Base-by-base conservation (phyloP, 495 filamentous ascomycete species). In the Talaromyces nanjingensis region DNA sequence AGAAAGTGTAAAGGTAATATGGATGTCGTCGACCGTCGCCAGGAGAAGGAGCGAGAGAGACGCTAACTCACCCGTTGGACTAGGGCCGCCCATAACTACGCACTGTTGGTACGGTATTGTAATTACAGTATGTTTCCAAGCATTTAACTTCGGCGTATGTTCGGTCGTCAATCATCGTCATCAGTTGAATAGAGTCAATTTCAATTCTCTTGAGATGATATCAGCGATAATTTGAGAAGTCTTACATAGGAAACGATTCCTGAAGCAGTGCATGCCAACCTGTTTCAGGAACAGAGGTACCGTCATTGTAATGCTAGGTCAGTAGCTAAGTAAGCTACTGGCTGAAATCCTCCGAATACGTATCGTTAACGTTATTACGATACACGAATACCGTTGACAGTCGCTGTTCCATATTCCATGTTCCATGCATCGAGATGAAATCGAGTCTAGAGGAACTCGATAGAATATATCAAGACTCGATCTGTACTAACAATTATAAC, bases 11-110 rank as follows among this genome's bases (percentile, higher is more conserved):
- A 71, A 64, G 66, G 69, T 62, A 65, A 64, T 65, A 60, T 71
- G 65, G 59, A 59, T 65, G 65, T 71, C 66, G 69, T 74, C 69
- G 70, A 65, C 34, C n/a, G 42, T 69, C 64, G 59, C 63, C 59
- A 47, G 63, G 58, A 63, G 59, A 42, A 66, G 61, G 58, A 70
- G 63, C 65, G 60, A 65, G 31, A 59, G 59, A 63, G 69, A 49
- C 45, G 45, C 45, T 49, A 49, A 24, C 45, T 16, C 37, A n/a
- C 37, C 37, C 14, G 37, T 42, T 42, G 37, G 37, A 42, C 37
- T 49, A 49, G 45, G 45, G n/a, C 45, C n/a, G 45, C 45, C 45
- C 45, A 49, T 49, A 49, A 49, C n/a, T 49, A 49, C 18, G 45
- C 27, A 27, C 18, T 4, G 16, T 20, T 8, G n/a, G 45, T 49